A percentile compares a stretch with the other conserved stretches of the same genome.
phyloP scores from a whole-genome alignment of 345 rosid species.

The Brassica cretica region DNA sequence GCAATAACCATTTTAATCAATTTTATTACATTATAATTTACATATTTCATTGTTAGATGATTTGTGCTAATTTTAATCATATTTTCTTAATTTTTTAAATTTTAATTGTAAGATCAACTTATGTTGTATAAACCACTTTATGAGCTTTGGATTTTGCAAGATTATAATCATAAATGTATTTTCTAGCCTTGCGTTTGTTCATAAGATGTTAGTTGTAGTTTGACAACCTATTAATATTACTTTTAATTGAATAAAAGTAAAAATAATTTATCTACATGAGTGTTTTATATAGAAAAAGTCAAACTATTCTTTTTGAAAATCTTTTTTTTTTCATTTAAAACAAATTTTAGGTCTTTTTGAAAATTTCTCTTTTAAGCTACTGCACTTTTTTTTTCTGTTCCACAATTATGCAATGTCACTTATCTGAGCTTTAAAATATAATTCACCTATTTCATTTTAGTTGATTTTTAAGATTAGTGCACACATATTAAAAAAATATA shows the following conservation, averaged over 20 bases:
- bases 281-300: no score
- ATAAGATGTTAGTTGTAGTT: neutral
- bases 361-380: neutral
- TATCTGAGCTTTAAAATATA: neutral
- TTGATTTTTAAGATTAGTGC: neutral
- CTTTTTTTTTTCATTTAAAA: neutral
- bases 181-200: neutral
- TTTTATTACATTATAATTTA: neutral
- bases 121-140: neutral
- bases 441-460: neutral
- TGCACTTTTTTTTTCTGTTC: neutral
- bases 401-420: neutral
- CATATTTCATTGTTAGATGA: neutral
- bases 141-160: neutral
- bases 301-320: no score
- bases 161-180: neutral
- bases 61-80: neutral
- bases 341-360: neutral
- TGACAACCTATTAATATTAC: neutral
- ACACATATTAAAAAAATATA: neutral
- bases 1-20: neutral
- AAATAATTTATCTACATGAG: no score
- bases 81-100: no score
- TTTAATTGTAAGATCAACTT: neutral
- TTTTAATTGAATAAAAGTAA: neutral